Base-by-base conservation (phyloP, 2,329 filamentous ascomycete species). In the Rachicladosporium sp. region DNA sequence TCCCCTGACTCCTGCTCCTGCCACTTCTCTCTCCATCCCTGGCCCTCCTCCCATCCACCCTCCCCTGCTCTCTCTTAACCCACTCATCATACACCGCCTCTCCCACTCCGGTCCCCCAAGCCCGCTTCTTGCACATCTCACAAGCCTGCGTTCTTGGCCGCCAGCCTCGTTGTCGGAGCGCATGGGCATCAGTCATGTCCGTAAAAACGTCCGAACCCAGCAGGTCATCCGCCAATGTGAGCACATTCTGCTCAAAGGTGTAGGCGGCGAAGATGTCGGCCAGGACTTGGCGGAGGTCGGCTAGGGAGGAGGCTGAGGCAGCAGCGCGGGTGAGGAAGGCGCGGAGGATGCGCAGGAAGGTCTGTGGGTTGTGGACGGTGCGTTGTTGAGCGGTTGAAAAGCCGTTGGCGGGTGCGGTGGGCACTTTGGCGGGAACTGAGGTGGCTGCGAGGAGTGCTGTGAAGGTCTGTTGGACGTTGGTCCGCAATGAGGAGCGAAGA, bases 201-300 rank as follows among this genome's bases (percentile, higher is more conserved):
- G 82, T 74, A 53, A 96, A 98, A 4, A 94, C 70, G 52, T 91
- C 91, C 49, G 86, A 80, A 46, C 93, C 88, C 0, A 98, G 70
- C 41, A 98, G 77, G 3, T 81, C 74, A 57, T 89, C 93, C 1
- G 91, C 86, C 3, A 98, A 74, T 2, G 74, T 71, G 12, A 98
- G 71, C 10, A 98, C 83, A 0, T 83, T 88, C 58, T 89, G 84
- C 60, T 98, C 91, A 57, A 96, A 95, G 0, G 87, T 81, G 57
- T 98, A 98, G 0, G 91, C 89, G 0, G 89, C 79, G 63, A 98
- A 96, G 40, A 98, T 89, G 9, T 88, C 91, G 1, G 77, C 70
- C 2, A 98, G 73, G 1, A 96, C 88, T 5, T 76, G 75, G 33
- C 91, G 81, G 3, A 98, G 71, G 56, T 96, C 87, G 1, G 85